A percentile compares a stretch with the other conserved stretches of the same genome.
Conservation (phyloP, 805 yeast species). For the Yarrowia sp. region DNA sequence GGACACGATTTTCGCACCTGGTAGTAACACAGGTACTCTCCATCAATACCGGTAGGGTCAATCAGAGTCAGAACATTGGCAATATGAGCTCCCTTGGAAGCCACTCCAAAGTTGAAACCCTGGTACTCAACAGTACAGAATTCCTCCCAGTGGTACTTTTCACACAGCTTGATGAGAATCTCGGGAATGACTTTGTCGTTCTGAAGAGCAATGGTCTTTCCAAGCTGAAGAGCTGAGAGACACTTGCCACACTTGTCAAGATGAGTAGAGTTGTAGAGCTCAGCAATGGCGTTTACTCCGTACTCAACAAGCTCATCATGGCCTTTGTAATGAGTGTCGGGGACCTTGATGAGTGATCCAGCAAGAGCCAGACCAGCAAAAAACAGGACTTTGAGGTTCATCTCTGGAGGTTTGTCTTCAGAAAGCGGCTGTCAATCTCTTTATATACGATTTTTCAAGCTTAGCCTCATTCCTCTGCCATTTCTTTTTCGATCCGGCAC, state of each 20-base stretch:
- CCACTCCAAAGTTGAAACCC: slow-evolving; percentile 21
- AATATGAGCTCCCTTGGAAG: slow-evolving; percentile 38
- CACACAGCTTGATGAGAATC: slow-evolving; percentile 7
- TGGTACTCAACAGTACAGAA: slow-evolving; percentile 6
- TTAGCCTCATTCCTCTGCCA: too few species aligned
- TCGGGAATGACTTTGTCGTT: slow-evolving; percentile 16
- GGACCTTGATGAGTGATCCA: slow-evolving; percentile 4
- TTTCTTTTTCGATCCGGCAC: too few species aligned
- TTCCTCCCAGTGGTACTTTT: slow-evolving; percentile 21
- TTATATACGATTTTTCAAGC: too few species aligned
- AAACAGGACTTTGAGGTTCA: neutral
- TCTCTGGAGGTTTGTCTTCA: too few species aligned
- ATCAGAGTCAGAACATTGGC: slow-evolving; percentile 51
- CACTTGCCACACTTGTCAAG: slow-evolving; percentile 7
- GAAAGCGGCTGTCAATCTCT: too few species aligned
- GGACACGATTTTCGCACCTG: slow-evolving; percentile 27
- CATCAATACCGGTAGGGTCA: slow-evolving; percentile 55
- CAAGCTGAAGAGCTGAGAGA: slow-evolving; percentile 9
- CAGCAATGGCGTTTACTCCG: slow-evolving; percentile 9
- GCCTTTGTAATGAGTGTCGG: neutral
- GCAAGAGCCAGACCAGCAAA: slow-evolving; percentile 9
- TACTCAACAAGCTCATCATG: slow-evolving; percentile 6
- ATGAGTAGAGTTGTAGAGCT: slow-evolving; percentile 16
- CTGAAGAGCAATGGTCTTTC: slow-evolving; percentile 14
- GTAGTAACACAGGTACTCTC: slow-evolving; percentile 55